Conservation (phyloP, 176 grass and related monocot genomes). For the Aegilops tauschii region DNA sequence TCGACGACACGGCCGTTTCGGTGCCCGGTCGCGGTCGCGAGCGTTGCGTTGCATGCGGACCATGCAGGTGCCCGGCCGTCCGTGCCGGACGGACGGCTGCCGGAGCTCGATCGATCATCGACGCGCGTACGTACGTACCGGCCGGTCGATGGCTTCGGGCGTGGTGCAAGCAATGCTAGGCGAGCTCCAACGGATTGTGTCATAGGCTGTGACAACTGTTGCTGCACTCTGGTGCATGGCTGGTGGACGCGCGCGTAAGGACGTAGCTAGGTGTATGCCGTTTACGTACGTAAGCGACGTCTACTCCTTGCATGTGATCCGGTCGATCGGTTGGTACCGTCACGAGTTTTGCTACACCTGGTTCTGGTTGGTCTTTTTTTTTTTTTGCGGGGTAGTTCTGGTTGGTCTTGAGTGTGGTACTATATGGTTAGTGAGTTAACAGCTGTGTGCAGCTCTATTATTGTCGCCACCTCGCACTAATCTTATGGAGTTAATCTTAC, state of each 20-base stretch:
- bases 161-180: background rate
- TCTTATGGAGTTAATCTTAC: too few species aligned
- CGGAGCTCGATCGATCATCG: background rate
- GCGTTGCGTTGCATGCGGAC: background rate
- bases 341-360: too few species aligned
- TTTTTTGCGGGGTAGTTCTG: too few species aligned
- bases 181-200: background rate
- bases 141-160: conserved; percentile 9
- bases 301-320: too few species aligned
- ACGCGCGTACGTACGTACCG: background rate
- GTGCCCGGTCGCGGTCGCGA: conserved; percentile 30
- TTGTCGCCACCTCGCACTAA: too few species aligned
- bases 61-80: background rate
- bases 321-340: too few species aligned
- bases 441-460: too few species aligned
- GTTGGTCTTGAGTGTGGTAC: too few species aligned
- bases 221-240: conserved; percentile 1
- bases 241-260: background rate
- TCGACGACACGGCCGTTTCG: conserved; percentile 1
- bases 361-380: too few species aligned
- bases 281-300: too few species aligned
- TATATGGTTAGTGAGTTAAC: too few species aligned
- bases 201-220: conserved; percentile 1
- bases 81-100: background rate
- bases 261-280: background rate